Base-by-base conservation (phyloP, 495 filamentous ascomycete genomes). In the Aspergillus saccharolyticus region DNA sequence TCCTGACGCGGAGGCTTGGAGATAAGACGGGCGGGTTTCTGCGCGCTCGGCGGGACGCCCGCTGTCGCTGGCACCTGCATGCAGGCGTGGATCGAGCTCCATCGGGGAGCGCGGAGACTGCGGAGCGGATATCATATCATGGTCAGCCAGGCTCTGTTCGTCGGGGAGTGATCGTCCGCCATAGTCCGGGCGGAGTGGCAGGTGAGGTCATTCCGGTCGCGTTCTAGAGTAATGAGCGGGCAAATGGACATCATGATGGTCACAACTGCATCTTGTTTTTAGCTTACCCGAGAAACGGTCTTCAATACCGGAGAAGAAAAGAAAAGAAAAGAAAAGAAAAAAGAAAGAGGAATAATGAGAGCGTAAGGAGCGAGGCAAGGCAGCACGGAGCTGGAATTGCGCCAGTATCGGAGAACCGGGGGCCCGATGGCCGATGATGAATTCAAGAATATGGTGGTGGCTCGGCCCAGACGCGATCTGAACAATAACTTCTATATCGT, bases 81-180 rank as follows among this genome's bases (percentile, higher is more conserved):
- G 65, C 56, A 73, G 55, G 42, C 67, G 70, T 22, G 68, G 70
- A 59, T 73, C 70, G 58, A 70, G 61, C 53, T 68, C 68, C 66
- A 73, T 73, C 47, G 54, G 58, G 33, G 33, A 39, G 33, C 33
- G 33, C 33, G 33, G 33, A 39, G 10, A 39, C 55, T 61, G 66
- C 58, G 63, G 24, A 53, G 54, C 53, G 47, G 57, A 47, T 53
- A 59, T 42, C 22, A 19, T 16, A 46, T 52, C 33, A 39, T 39
- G 33, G 58, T 66, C 59, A 63, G 60, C 42, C 43, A 42, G 52
- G 47, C 10, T 20, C 52, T 44, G 10, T n/a, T 47, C 22, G 44
- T 9, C 44, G 18, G 44, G 24, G n/a, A 28, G 47, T 17, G 0
- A 24, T 49, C 18, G 46, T 19, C 44, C 19, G 33, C 33, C 33